Conservation (phyloP, 768 basidiomycete genomes). For the Tephrocybe sp. region DNA sequence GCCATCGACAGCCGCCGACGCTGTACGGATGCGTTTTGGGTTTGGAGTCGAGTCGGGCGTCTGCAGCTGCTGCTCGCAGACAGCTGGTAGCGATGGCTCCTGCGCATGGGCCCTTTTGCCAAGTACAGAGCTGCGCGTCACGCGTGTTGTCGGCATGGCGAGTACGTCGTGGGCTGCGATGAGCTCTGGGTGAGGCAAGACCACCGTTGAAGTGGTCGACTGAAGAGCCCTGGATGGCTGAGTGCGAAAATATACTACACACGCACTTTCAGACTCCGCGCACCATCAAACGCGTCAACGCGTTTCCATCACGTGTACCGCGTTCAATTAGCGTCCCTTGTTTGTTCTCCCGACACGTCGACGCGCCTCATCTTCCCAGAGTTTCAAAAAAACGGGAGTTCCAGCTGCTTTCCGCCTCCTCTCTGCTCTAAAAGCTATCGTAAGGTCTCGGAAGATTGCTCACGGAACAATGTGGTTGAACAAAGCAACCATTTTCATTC, state of each 20-base stretch:
- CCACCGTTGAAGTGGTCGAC: conserved; percentile 23
- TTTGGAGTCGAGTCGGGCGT: conserved; percentile 66
- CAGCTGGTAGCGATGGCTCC: conserved; percentile 24
- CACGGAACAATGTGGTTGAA: conserved; percentile 3
- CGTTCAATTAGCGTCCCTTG: conserved; percentile 16
- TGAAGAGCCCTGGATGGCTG: conserved; percentile 20
- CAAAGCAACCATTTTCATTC: conserved; percentile 7
- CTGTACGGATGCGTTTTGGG: conserved; percentile 60
- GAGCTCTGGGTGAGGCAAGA: conserved; percentile 16
- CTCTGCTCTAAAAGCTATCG: background rate
- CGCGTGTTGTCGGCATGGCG: conserved; percentile 41
- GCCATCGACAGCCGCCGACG: conserved; percentile 42
- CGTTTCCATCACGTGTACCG: conserved; percentile 32
- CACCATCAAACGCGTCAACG: conserved; percentile 37
- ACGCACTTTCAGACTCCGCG: conserved; percentile 36
- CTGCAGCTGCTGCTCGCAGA: conserved; percentile 42
- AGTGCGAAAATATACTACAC: conserved; percentile 19
- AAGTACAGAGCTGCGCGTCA: conserved; percentile 46
- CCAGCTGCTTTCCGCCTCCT: background rate
- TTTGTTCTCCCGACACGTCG: conserved; percentile 15
- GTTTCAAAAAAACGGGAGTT: conserved; percentile 4
- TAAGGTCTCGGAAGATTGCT: background rate
- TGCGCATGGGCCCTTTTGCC: conserved; percentile 49
- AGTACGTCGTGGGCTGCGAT: conserved; percentile 11
- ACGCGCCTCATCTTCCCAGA: conserved; percentile 2